Evolutionary conservation across 805 yeast species (phyloP).

Genomic region (Nematodospora valgi): DNA sequence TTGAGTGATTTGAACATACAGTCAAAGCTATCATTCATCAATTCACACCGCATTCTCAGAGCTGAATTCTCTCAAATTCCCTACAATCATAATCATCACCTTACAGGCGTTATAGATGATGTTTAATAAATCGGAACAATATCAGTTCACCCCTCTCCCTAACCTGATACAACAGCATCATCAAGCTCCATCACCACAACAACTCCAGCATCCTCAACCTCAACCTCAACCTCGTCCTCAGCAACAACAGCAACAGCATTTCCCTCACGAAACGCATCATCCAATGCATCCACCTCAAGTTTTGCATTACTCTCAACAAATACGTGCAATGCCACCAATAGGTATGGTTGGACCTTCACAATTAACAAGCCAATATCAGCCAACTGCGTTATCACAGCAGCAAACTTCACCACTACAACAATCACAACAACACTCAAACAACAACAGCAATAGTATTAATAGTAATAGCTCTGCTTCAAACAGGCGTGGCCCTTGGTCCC

Average conservation of each 20-base stretch:
- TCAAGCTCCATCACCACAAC: not conserved
- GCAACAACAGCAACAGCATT: slow-evolving; percentile 5
- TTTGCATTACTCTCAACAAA: no score
- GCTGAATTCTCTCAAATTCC: no score
- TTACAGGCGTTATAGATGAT: not conserved
- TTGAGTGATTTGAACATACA: no score
- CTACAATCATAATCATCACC: no score
- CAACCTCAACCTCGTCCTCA: slow-evolving; percentile 3
- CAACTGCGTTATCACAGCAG: not conserved
- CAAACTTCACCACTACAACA: slow-evolving; percentile 1
- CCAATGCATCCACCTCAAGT: no score
- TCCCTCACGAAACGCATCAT: slow-evolving; percentile 1
- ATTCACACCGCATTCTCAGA: no score
- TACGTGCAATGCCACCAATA: slow-evolving; percentile 5
- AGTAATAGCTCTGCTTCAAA: not conserved
- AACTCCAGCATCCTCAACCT: slow-evolving; percentile 6
- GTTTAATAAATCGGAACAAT: not conserved
- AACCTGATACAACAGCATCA: no score
- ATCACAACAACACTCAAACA: not conserved
- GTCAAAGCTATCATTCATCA: no score
- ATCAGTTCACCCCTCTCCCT: not conserved
- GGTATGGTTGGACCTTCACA: not conserved
- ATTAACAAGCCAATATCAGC: slow-evolving; percentile 4
- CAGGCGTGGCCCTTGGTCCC: slow-evolving; percentile 86
- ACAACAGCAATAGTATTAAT: not conserved